Evolutionary conservation across 805 yeast species (phyloP).

Genomic region (Myxozyma neglecta): DNA sequence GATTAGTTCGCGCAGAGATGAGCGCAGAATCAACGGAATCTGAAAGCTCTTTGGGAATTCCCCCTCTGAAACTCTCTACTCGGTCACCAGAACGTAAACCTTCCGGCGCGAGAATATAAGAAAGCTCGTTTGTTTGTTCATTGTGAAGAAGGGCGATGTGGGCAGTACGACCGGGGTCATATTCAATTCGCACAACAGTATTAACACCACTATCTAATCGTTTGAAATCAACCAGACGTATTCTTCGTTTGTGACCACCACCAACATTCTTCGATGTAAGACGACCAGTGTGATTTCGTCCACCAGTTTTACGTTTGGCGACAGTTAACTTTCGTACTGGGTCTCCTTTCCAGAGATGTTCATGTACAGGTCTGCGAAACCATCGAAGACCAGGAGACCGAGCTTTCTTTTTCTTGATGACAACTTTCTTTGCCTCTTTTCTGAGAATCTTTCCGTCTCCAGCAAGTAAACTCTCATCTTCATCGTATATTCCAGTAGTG

Average conservation of each 20-base stretch:
- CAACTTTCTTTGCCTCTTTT: not conserved
- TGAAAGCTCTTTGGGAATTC: constrained; percentile 76
- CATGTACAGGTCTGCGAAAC: constrained; percentile 84
- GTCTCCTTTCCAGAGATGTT: constrained; percentile 80
- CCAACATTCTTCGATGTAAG: constrained; percentile 94
- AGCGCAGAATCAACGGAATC: constrained; percentile 82
- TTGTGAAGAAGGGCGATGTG: constrained; percentile 86
- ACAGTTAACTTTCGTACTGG: constrained; percentile 76
- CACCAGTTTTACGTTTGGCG: constrained; percentile 71
- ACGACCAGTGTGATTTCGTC: constrained; percentile 85
- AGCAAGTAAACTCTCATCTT: not conserved
- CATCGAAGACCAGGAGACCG: constrained; percentile 45
- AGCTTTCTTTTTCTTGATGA: constrained; percentile 26
- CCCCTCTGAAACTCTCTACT: constrained; percentile 86
- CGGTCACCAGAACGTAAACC: constrained; percentile 91
- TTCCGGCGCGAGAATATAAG: constrained; percentile 86
- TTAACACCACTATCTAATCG: constrained; percentile 70
- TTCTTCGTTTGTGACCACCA: constrained; percentile 91
- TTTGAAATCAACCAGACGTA: constrained; percentile 75
- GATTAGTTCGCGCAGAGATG: constrained; percentile 79
- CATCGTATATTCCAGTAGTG: not conserved
- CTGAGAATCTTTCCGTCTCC: constrained; percentile 4
- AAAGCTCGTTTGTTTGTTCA: constrained; percentile 56
- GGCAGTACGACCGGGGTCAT: constrained; percentile 91
- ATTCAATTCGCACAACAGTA: constrained; percentile 82